Evolutionary conservation across 495 filamentous ascomycete genomes (phyloP).

Genomic region (Massariosphaeria phaeospora): DNA sequence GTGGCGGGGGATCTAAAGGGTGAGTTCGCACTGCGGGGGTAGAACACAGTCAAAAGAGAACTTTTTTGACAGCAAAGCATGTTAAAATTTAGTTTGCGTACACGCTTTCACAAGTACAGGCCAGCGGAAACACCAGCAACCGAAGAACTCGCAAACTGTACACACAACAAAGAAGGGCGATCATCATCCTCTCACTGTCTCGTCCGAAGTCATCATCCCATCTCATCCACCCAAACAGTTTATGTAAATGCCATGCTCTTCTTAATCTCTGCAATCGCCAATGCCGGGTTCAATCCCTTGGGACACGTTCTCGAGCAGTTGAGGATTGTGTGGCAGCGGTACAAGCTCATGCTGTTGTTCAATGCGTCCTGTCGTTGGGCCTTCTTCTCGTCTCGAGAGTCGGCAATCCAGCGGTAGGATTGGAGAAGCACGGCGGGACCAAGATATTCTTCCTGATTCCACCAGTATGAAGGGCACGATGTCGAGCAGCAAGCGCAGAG

Average conservation of each 20-base stretch:
- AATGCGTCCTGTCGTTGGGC: conserved; percentile 80
- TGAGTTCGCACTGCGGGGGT: too few relatives aligned
- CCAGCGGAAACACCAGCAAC: too few relatives aligned
- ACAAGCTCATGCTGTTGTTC: conserved; percentile 97
- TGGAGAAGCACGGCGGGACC: conserved; percentile 93
- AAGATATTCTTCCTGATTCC: conserved; percentile 97
- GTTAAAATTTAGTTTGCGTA: too few relatives aligned
- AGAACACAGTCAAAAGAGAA: too few relatives aligned
- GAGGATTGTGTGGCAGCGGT: conserved; percentile 97
- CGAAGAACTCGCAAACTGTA: too few relatives aligned
- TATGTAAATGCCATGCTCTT: conserved; percentile 76
- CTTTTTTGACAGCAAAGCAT: too few relatives aligned
- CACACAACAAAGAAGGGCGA: too few relatives aligned
- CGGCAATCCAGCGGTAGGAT: conserved; percentile 92
- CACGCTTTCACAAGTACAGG: too few relatives aligned
- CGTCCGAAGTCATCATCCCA: not conserved
- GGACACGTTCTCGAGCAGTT: conserved; percentile 96
- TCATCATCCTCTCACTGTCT: too few relatives aligned
- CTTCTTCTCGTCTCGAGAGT: conserved; percentile 84
- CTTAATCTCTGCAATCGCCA: conserved; percentile 96
- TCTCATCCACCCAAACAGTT: not conserved
- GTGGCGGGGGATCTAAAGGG: too few relatives aligned
- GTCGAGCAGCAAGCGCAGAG: conserved; percentile 99
- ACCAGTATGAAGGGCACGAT: conserved; percentile 98
- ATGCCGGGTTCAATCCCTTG: conserved; percentile 94